A percentile compares a stretch with the other conserved stretches of the same genome.
Evolutionary conservation across 2,329 filamentous ascomycete genomes (phyloP).

Genomic region (Ceratocystis diversiconidia): DNA sequence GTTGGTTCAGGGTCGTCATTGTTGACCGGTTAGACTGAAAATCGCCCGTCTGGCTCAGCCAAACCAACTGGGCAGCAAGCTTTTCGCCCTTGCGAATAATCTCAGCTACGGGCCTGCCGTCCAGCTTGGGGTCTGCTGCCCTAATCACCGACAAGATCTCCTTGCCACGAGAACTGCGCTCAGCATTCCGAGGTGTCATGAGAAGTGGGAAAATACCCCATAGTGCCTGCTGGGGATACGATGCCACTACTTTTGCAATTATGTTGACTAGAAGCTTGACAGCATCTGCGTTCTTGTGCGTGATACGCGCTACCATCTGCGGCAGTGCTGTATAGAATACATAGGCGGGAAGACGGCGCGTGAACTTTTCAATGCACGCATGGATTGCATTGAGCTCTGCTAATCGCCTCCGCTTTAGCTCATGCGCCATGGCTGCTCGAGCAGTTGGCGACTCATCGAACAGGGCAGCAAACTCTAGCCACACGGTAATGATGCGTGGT

Average conservation of each 20-base stretch:
- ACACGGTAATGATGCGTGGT: slow-evolving; percentile 80
- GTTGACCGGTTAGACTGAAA: slow-evolving; percentile 55
- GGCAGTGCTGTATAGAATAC: slow-evolving; percentile 73
- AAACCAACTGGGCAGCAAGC: slow-evolving; percentile 66
- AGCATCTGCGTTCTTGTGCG: slow-evolving; percentile 65
- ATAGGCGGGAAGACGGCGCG: slow-evolving; percentile 56
- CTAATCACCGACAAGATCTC: slow-evolving; percentile 37
- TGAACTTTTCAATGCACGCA: slow-evolving; percentile 64
- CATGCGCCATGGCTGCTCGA: slow-evolving; percentile 31
- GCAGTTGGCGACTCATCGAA: slow-evolving; percentile 46
- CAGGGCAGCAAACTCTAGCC: slow-evolving; percentile 78
- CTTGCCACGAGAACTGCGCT: slow-evolving; percentile 23
- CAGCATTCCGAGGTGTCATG: slow-evolving; percentile 51
- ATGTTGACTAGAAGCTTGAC: slow-evolving; percentile 65
- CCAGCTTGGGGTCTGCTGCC: slow-evolving; percentile 11
- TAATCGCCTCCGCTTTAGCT: slow-evolving; percentile 42
- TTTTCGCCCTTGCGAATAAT: slow-evolving; percentile 69
- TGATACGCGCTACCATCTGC: slow-evolving; percentile 91
- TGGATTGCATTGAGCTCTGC: slow-evolving; percentile 57
- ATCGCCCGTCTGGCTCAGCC: slow-evolving; percentile 62
- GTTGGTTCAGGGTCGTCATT: slow-evolving; percentile 56
- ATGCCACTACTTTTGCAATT: slow-evolving; percentile 69
- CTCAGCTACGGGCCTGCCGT: slow-evolving; percentile 29
- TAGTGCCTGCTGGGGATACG: slow-evolving; percentile 79
- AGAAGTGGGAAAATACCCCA: slow-evolving; percentile 85